Conservation (phyloP, 352 stramenopile genomes). For the Globisporangium ultimum region DNA sequence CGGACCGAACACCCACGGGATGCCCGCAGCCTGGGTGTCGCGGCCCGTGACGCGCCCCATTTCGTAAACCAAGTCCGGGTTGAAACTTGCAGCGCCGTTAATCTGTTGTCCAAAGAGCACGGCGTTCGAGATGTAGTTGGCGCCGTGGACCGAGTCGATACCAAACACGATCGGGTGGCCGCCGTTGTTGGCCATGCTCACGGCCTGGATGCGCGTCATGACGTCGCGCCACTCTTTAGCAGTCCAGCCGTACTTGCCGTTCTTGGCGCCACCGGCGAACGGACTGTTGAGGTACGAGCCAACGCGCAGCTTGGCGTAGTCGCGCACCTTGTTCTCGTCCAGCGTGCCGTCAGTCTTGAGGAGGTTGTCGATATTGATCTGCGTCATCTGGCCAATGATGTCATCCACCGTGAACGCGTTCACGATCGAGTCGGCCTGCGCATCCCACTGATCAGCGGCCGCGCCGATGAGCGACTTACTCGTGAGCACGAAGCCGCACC, state of each 20-base stretch:
- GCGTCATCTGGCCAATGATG: conserved; percentile 80
- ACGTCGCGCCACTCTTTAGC: conserved; percentile 60
- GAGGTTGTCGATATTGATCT: conserved; percentile 74
- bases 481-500: conserved; percentile 24
- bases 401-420: conserved; percentile 49
- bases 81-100: neutral
- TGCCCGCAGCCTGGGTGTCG: neutral
- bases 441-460: conserved; percentile 25
- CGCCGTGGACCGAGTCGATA: conserved; percentile 87
- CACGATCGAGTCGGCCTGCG: conserved; percentile 48
- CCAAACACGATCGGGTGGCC: conserved; percentile 81
- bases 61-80: neutral
- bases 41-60: neutral
- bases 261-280: neutral
- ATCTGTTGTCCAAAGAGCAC: neutral
- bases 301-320: conserved; percentile 57
- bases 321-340: conserved; percentile 39
- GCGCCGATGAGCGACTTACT: conserved; percentile 11
- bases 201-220: conserved; percentile 73
- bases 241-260: neutral
- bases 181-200: conserved; percentile 57
- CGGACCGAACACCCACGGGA: neutral
- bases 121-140: neutral
- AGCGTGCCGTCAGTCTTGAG: conserved; percentile 38
- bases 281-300: neutral